Percentiles rank a stretch among this genome's conserved stretches.
Conservation (phyloP, 352 stramenopile genomes). For the Thalassiosira mediterranea region DNA sequence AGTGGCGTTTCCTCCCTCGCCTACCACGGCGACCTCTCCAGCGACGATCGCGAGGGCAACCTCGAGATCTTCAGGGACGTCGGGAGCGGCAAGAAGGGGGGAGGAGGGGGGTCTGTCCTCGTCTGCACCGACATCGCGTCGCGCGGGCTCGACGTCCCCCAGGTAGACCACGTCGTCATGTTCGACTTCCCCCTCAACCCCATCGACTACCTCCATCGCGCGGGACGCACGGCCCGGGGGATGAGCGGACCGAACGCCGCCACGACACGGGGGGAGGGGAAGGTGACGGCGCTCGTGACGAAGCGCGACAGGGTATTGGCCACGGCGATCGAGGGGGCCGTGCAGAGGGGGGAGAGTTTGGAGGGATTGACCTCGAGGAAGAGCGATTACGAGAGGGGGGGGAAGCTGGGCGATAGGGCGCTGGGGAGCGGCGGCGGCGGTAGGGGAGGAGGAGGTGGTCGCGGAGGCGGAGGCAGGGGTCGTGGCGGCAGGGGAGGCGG, state of each 20-base stretch:
- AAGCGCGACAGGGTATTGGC: conserved; percentile 84
- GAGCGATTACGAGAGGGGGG: conserved; percentile 70
- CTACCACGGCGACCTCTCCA: conserved; percentile 87
- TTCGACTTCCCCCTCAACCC: conserved; percentile 93
- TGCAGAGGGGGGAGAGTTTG: conserved; percentile 72
- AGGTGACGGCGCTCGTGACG: conserved; percentile 81
- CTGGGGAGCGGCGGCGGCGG: conserved; percentile 4
- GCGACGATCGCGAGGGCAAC: conserved; percentile 65
- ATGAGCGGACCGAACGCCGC: conserved; percentile 10
- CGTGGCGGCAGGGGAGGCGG: conserved; percentile 6
- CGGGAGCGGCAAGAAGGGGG: too few relatives aligned
- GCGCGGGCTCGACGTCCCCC: conserved; percentile 95
- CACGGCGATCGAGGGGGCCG: conserved; percentile 79
- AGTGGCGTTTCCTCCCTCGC: conserved; percentile 60
- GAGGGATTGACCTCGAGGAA: conserved; percentile 80
- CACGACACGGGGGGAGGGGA: conserved; percentile 56
- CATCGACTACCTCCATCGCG: conserved; percentile 98
- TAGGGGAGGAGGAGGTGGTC: background rate
- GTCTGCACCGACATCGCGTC: conserved; percentile 97
- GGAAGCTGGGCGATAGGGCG: conserved; percentile 26
- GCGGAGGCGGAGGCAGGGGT: conserved; percentile 1
- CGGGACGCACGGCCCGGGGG: conserved; percentile 94
- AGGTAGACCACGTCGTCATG: conserved; percentile 96
- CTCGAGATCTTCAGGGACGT: conserved; percentile 71
- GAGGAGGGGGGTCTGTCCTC: too few relatives aligned